Evolutionary conservation across 2,329 filamentous ascomycete genomes (phyloP).

Genomic region (Scedosporium boydii): DNA sequence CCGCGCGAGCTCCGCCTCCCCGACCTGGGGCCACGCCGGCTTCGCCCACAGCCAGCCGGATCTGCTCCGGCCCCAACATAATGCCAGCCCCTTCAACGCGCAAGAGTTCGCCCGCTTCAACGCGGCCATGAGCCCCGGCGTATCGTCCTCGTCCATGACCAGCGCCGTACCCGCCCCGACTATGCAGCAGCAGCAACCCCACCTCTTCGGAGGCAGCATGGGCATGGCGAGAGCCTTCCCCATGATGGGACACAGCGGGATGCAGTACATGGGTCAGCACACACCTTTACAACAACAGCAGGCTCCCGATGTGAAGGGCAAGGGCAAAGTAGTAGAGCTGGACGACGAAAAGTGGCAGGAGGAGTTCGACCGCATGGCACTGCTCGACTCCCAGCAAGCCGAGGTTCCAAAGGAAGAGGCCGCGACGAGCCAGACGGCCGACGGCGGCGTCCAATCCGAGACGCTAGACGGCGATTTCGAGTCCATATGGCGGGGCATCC

Average conservation of each 20-base stretch:
- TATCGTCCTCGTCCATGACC: slow-evolving; percentile 26
- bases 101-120: slow-evolving; percentile 86
- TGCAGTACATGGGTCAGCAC: slow-evolving; percentile 38
- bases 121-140: slow-evolving; percentile 53
- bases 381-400: slow-evolving; percentile 51
- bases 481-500: slow-evolving; percentile 75
- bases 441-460: slow-evolving; percentile 42
- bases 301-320: slow-evolving; percentile 56
- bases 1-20: slow-evolving; percentile 43
- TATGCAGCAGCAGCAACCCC: slow-evolving; percentile 35
- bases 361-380: slow-evolving; percentile 83
- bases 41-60: slow-evolving; percentile 39
- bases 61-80: slow-evolving; percentile 23
- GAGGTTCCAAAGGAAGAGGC: slow-evolving; percentile 41
- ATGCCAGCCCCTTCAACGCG: slow-evolving; percentile 57
- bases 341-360: slow-evolving; percentile 94
- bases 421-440: slow-evolving; percentile 5
- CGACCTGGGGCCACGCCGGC: slow-evolving; percentile 38
- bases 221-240: slow-evolving; percentile 37
- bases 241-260: slow-evolving; percentile 32
- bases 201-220: slow-evolving; percentile 46
- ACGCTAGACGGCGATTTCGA: slow-evolving; percentile 80
- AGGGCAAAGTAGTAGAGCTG: slow-evolving; percentile 88
- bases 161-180: slow-evolving; percentile 12
- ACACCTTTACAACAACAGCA: slow-evolving; percentile 31